A percentile compares a stretch with the other conserved stretches of the same genome.
phyloP scores from a whole-genome alignment of 768 basidiomycete genomes.

The Crepidotus variabilis region DNA sequence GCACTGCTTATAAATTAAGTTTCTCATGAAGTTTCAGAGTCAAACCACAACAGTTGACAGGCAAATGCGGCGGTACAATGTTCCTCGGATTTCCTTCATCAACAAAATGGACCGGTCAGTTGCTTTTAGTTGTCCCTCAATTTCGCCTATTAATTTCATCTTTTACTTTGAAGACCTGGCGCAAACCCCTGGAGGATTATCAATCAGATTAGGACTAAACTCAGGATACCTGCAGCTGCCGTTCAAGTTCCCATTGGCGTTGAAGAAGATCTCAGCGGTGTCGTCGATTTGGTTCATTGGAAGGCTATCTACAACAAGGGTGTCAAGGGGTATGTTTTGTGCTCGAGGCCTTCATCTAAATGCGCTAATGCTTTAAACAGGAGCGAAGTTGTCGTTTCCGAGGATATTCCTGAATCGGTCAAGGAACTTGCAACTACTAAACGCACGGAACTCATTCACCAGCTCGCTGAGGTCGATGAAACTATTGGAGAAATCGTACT shows the following conservation, averaged over 20 bases:
- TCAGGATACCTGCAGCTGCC: constrained; percentile 89
- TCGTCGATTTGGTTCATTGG: constrained; percentile 94
- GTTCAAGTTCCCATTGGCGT: constrained; percentile 94
- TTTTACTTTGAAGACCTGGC: constrained; percentile 61
- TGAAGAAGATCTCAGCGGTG: constrained; percentile 84
- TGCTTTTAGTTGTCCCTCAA: neutral
- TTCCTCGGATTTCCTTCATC: constrained; percentile 90
- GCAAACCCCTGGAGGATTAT: constrained; percentile 97
- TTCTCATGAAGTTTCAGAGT: constrained; percentile 44
- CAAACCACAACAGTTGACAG: constrained; percentile 99
- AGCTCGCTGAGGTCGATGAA: constrained; percentile 95
- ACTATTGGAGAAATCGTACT: constrained; percentile 89
- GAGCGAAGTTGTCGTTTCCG: constrained; percentile 70
- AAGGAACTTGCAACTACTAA: constrained; percentile 76
- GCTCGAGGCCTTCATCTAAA: neutral
- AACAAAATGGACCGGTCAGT: constrained; percentile 96
- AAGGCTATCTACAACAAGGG: constrained; percentile 94
- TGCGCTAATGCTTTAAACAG: constrained; percentile 38
- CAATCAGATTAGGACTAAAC: constrained; percentile 85
- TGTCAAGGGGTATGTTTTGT: constrained; percentile 73
- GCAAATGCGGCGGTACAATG: constrained; percentile 96
- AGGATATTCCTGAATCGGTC: constrained; percentile 82
- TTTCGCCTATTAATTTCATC: neutral
- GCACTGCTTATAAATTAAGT: neutral
- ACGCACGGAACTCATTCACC: constrained; percentile 88